phyloP scores from a whole-genome alignment of 495 filamentous ascomycete species.

The Daldinia loculata region DNA sequence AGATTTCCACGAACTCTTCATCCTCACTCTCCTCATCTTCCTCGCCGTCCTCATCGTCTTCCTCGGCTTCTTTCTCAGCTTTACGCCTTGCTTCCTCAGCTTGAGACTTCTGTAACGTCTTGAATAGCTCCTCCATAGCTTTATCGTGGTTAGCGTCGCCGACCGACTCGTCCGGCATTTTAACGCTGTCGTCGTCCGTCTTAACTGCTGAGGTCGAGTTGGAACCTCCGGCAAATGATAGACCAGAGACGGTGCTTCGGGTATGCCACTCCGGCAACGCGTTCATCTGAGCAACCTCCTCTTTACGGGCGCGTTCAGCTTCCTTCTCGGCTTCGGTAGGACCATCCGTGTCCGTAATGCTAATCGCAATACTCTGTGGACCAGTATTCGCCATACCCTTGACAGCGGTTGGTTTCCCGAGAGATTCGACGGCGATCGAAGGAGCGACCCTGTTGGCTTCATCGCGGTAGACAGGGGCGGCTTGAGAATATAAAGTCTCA shows the following conservation, averaged over 20 bases:
- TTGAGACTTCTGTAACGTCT: constrained; percentile 60
- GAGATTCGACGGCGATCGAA: constrained; percentile 58
- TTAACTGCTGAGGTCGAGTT: constrained; percentile 59
- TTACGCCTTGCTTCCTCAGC: constrained; percentile 56
- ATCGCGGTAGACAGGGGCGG: constrained; percentile 68
- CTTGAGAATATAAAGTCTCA: constrained; percentile 72
- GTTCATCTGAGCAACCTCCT: constrained; percentile 81
- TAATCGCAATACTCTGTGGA: constrained; percentile 77
- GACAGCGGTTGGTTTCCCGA: constrained; percentile 69
- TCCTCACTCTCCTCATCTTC: constrained; percentile 57
- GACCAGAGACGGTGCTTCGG: constrained; percentile 76
- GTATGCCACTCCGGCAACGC: constrained; percentile 89
- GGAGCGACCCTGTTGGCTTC: constrained; percentile 67
- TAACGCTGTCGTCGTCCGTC: constrained; percentile 63
- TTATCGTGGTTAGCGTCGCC: constrained; percentile 52
- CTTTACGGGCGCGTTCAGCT: constrained; percentile 76
- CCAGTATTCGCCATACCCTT: constrained; percentile 73
- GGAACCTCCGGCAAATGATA: constrained; percentile 44
- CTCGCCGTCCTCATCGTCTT: constrained; percentile 54
- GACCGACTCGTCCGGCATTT: constrained; percentile 42
- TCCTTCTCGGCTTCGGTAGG: constrained; percentile 77
- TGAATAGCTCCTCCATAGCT: constrained; percentile 63
- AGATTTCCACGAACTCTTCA: constrained; percentile 51
- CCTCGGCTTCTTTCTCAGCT: constrained; percentile 59
- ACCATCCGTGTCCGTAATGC: constrained; percentile 75